Evolutionary conservation across 2,329 filamentous ascomycete species (phyloP).

Genomic region (Exophiala mesophila): DNA sequence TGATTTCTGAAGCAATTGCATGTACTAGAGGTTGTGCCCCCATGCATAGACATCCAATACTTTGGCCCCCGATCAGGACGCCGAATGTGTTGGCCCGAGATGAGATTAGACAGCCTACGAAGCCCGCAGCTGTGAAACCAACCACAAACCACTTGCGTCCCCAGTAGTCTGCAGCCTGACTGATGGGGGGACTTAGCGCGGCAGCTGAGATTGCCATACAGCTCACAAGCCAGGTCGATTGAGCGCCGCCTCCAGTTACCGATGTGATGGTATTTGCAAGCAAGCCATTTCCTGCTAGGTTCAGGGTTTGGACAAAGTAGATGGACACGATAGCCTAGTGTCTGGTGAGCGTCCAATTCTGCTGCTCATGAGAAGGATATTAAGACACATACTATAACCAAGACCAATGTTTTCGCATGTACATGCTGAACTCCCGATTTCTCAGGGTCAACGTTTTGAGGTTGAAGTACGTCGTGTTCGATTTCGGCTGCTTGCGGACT

Average conservation of each 20-base stretch:
- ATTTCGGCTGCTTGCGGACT: no score
- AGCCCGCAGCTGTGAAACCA: constrained; percentile 3
- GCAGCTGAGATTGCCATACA: neutral
- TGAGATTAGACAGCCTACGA: constrained; percentile 8
- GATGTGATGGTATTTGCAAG: neutral
- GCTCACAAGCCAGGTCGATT: neutral
- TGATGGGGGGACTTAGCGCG: neutral
- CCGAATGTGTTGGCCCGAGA: constrained; percentile 6
- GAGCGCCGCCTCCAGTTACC: neutral
- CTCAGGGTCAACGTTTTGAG: no score
- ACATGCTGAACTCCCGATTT: neutral
- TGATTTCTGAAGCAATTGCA: constrained; percentile 10
- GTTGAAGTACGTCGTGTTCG: no score
- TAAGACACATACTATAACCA: neutral
- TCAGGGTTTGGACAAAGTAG: neutral
- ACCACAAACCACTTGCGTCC: constrained; percentile 18
- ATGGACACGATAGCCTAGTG: neutral
- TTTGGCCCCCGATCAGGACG: constrained; percentile 2
- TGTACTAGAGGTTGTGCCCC: constrained; percentile 6
- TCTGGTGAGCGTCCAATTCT: neutral
- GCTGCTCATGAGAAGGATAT: neutral
- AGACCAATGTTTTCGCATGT: neutral
- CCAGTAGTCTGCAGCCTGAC: constrained; percentile 16
- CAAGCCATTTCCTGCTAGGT: neutral
- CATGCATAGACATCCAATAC: neutral